Conservation (phyloP, 129 eudicot species). For the Flaveria bidentis region DNA sequence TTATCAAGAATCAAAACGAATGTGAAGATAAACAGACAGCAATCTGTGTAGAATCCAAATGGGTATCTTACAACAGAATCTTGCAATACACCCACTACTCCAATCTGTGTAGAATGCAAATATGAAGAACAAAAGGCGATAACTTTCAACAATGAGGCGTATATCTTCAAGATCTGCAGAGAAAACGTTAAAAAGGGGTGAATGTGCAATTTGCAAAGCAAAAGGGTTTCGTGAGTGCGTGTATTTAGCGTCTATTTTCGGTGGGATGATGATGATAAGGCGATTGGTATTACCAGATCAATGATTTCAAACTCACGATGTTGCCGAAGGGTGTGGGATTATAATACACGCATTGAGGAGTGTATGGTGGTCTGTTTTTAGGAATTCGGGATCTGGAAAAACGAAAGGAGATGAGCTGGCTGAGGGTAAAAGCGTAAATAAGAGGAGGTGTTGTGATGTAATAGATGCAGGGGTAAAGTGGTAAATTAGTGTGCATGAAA, state of each 20-base stretch:
- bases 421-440: constrained; percentile 37
- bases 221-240: constrained; percentile 41
- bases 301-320: background rate
- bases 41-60: constrained; percentile 14
- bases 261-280: constrained; percentile 14
- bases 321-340: too few relatives aligned
- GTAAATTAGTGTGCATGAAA: constrained; percentile 32
- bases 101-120: constrained; percentile 8
- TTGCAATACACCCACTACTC: background rate
- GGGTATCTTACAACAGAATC: constrained; percentile 9
- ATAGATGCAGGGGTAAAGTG: constrained; percentile 28
- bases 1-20: constrained; percentile 18
- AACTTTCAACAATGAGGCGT: constrained; percentile 35
- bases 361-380: constrained; percentile 11
- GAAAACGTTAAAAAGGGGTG: constrained; percentile 36
- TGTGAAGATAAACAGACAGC: background rate
- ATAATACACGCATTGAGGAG: background rate
- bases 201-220: constrained; percentile 23
- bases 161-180: constrained; percentile 53
- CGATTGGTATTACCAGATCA: constrained; percentile 9
- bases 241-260: constrained; percentile 36
- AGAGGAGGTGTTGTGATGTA: constrained; percentile 20
- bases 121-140: constrained; percentile 22
- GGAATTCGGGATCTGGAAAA: constrained; percentile 23
- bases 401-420: constrained; percentile 26